A percentile compares a stretch with the other conserved stretches of the same genome.
Conservation (phyloP, 1,284 basidiomycete genomes). For the Melampsora abietis-canadensis region DNA sequence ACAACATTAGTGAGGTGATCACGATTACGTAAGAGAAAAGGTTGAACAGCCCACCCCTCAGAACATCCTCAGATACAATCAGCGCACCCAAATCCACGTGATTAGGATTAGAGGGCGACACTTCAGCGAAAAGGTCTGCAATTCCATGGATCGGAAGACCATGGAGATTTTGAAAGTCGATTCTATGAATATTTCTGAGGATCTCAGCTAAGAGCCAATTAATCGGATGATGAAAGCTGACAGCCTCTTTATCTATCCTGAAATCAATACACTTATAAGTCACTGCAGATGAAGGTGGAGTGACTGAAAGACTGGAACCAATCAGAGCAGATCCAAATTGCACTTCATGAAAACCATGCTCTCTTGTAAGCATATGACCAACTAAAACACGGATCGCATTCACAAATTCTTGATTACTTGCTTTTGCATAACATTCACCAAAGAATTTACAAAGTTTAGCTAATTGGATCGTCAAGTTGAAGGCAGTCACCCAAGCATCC, state of each 20-base stretch:
- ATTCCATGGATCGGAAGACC: conserved; percentile 30
- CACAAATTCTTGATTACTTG: conserved; percentile 63
- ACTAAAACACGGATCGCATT: conserved; percentile 68
- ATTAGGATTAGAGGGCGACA: neutral
- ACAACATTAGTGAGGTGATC: neutral
- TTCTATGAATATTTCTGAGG: conserved; percentile 60
- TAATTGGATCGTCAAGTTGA: conserved; percentile 83
- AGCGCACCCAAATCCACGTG: conserved; percentile 24
- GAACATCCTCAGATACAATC: conserved; percentile 28
- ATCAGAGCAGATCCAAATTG: conserved; percentile 64
- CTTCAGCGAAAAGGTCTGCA: conserved; percentile 29
- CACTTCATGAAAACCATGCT: conserved; percentile 64
- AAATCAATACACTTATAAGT: conserved; percentile 47
- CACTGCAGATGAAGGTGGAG: conserved; percentile 46
- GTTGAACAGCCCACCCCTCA: conserved; percentile 16
- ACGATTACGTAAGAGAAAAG: neutral
- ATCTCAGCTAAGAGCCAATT: conserved; percentile 90
- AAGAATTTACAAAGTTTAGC: conserved; percentile 81
- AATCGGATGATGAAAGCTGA: conserved; percentile 91
- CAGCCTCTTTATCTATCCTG: conserved; percentile 59
- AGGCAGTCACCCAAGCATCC: conserved; percentile 88
- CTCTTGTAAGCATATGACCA: conserved; percentile 48
- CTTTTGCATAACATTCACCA: conserved; percentile 70
- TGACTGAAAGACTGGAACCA: conserved; percentile 6
- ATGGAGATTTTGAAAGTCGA: conserved; percentile 64